Evolutionary conservation across 306 rosid genomes (phyloP), one percentile per base, ranked within the genome.

Genomic region (Lathyrus tuberosus): DNA sequence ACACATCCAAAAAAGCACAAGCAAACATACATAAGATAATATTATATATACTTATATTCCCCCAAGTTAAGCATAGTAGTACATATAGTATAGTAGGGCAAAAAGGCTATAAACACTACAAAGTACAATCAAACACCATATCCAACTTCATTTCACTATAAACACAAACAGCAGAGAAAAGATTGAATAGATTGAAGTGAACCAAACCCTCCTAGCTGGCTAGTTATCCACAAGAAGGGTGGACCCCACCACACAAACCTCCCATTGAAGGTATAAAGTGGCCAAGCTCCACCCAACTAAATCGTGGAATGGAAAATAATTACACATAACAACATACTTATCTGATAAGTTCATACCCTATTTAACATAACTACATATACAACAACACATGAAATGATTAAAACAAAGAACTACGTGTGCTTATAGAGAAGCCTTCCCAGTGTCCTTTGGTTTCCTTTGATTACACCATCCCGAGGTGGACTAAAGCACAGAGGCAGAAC

Each of bases 201-300:
- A 52, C 35, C 35, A 26, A 52, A 52, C 2, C 38, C 37, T 13
- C 10, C 5, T 24, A 63, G 44, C 13, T 65, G 15, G 16, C 75
- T 6, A 51, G 59, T 1, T 20, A 15, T 53, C 58, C 53, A 67
- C 54, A n/a, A 49, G 56, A 65, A 69, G 65, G 95, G 89, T 86
- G 95, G 91, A 86, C 59, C 89, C 80, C 62, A 76, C 82, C 86
- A 88, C 95, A 87, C 75, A 68, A 38, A 42, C 79, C 62, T 3
- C 41, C 6, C 6, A 4, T 1, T 10, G 30, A 4, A 7, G 17
- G 47, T 74, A 43, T 42, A 73, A 73, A 73, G 91, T 88, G 89
- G 95, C 89, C 83, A 70, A 48, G 79, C 71, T 82, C 95, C 87
- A 88, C 91, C 91, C 73, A 20, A 69, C 71, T 8, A 35, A 5